A percentile compares a stretch with the other conserved stretches of the same genome.
Conservation (phyloP, 2,329 filamentous ascomycete species). For the Onygenales sp. region DNA sequence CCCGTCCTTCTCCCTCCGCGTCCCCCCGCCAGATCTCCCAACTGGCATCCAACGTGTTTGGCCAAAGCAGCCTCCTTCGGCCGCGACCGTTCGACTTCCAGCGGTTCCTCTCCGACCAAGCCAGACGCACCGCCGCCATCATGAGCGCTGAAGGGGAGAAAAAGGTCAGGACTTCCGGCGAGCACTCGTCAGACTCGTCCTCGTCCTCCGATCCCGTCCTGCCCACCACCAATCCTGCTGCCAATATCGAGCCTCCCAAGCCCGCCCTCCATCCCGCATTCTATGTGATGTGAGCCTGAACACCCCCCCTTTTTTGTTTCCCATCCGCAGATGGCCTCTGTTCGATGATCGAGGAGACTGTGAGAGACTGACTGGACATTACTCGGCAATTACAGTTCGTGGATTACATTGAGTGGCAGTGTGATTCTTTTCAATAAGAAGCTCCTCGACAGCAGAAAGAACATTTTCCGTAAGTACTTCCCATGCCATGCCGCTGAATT, state of each 20-base stretch:
- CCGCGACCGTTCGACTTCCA: constrained; percentile 40
- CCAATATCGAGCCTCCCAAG: constrained; percentile 61
- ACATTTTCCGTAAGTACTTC: constrained; percentile 55
- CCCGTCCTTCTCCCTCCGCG: constrained; percentile 7
- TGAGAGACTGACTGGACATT: not conserved
- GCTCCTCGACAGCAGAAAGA: constrained; percentile 71
- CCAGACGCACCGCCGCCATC: constrained; percentile 33
- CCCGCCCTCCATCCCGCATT: constrained; percentile 65
- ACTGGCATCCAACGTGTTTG: constrained; percentile 37
- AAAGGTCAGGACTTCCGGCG: constrained; percentile 76
- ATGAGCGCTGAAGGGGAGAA: constrained; percentile 59
- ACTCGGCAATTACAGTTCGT: constrained; percentile 49
- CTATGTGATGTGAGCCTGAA: constrained; percentile 57
- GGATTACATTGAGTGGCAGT: constrained; percentile 86
- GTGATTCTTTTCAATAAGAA: constrained; percentile 99
- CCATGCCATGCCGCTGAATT: not conserved
- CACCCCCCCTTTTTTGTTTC: not conserved
- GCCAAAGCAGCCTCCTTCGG: constrained; percentile 29
- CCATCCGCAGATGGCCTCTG: not conserved
- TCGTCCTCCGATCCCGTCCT: constrained; percentile 43
- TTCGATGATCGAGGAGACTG: not conserved
- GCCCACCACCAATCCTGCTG: constrained; percentile 70
- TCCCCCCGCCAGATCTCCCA: constrained; percentile 13
- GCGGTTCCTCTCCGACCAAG: constrained; percentile 36
- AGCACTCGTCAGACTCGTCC: constrained; percentile 35